Base-by-base conservation (phyloP, 164 flowering plant species). In the Amborella trichopoda region DNA sequence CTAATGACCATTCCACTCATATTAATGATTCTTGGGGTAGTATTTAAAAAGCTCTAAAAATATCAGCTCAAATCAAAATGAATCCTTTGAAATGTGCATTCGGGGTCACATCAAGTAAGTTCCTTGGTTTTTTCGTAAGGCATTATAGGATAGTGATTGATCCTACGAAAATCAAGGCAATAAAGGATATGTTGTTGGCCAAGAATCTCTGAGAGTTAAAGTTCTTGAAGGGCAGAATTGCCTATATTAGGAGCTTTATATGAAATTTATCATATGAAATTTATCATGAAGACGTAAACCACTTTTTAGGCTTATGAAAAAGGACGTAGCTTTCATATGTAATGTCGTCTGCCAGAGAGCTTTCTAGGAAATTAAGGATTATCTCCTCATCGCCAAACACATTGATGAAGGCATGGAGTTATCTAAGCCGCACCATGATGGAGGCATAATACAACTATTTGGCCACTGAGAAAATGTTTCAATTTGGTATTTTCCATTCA, bases 111-210 rank as follows among this genome's bases (percentile, higher is more conserved):
- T 43, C 27, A 22, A 12, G 27, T 23, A 43, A 43, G 6, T 43
- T 23, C 27, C 14, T 23, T 3, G 2, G 2, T 43, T 43, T 22
- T 2, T 23, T 22, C 1, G 11, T 12, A 3, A 22, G 3, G 0
- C 10, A 4, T 8, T n/a, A n/a, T 23, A 28, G 46, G 4, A 5
- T 43, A 10, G 46, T 23, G 25, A 23, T 43, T 22, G 26, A 43
- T 13, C 26, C 22, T 16, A 43, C 27, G 2, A 43, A 43, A 43
- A 43, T 43, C n/a, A 43, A 43, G 27, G 27, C 46, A 10, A 43
- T 43, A 6, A 3, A 10, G 3, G 46, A 43, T 2, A 43, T 43
- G 46, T 12, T 3, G 9, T 28, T 9, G 9, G n/a, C 5, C 13
- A 21, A 28, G 9, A 43, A 43, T 23, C n/a, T 43, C 4, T n/a